phyloP scores from a whole-genome alignment of 2,329 filamentous ascomycete genomes.

The Purpureocillium lavendulum region DNA sequence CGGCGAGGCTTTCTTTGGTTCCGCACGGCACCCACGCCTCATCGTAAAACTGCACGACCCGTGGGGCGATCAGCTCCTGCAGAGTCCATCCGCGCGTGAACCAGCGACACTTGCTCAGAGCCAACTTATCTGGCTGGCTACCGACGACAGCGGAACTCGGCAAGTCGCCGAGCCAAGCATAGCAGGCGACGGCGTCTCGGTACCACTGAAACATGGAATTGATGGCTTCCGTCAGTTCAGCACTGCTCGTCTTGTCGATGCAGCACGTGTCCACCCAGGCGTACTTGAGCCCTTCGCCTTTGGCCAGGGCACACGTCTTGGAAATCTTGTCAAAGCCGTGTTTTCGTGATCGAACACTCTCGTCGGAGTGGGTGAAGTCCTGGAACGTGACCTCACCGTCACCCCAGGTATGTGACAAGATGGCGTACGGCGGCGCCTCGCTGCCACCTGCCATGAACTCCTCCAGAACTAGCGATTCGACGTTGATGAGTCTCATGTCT shows the following conservation, averaged over 20 bases:
- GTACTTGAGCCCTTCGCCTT: slow-evolving; percentile 8
- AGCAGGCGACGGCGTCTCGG: slow-evolving; percentile 13
- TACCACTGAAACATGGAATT: slow-evolving; percentile 19
- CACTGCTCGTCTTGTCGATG: slow-evolving; percentile 15
- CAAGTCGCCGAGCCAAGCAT: slow-evolving; percentile 15
- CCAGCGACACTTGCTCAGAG: slow-evolving; percentile 8
- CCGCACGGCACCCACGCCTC: slow-evolving; percentile 15
- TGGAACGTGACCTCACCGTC: slow-evolving; percentile 18
- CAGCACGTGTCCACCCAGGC: slow-evolving; percentile 22
- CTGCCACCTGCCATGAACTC: slow-evolving; percentile 9
- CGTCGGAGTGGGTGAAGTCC: slow-evolving; percentile 7
- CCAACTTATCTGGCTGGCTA: background rate
- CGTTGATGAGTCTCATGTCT: slow-evolving; percentile 16
- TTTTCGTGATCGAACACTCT: slow-evolving; percentile 2
- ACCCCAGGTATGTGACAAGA: slow-evolving; percentile 27
- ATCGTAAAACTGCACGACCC: slow-evolving; percentile 16
- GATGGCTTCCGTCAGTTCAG: slow-evolving; percentile 20
- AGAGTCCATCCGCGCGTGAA: slow-evolving; percentile 16
- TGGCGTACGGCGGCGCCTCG: slow-evolving; percentile 17
- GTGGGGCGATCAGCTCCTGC: slow-evolving; percentile 20
- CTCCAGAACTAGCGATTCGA: slow-evolving; percentile 9
- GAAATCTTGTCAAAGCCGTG: slow-evolving; percentile 16
- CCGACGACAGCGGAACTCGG: background rate
- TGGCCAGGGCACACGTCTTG: slow-evolving; percentile 9
- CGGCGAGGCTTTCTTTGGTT: slow-evolving; percentile 10